Base-by-base conservation (phyloP, 1,284 basidiomycete genomes). In the Uromyces viciae-fabae region DNA sequence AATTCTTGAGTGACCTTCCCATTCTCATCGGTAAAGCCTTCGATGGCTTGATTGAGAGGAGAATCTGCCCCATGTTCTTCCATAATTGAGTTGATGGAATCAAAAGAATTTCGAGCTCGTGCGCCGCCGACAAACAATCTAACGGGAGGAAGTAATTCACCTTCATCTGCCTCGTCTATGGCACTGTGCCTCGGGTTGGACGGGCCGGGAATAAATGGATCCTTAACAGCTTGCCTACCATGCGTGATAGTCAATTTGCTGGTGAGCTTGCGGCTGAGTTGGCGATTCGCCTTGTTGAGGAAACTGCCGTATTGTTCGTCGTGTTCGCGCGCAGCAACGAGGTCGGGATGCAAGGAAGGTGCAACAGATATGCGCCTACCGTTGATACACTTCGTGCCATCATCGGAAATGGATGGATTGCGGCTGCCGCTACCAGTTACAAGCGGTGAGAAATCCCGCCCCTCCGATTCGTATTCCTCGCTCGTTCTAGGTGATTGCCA, bases 1-100 rank as follows among this genome's bases (percentile, higher is more conserved):
- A 97, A 95, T 75, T 93, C 91, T 73, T 92, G 90, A 19, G 94
- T 92, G 73, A 96, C 94, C 82, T 93, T 93, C 62, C 94, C 94
- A 85, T 95, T 93, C 0, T 92, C 89, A 86, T 95, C 94, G 40
- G 94, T 96, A 87, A 96, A 96, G 91, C 93, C 82, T 25, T 81
- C 92, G 85, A 94, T 93, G 14, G 94, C 93, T 87, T 95, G 95
- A 88, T 96, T 96, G 82, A 95, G 87, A 7, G 93, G 93, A 15
- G 94, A 95, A 82, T 92, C 92, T 1, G 88, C 88, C 15, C 85
- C 85, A 88, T 95, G 95, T 84, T 95, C 94, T 83, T 94, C 93
- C 56, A 94, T 92, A 79, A 95, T 93, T 2, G 92, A 92, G 14
- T 92, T 90, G 82, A 95, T 94, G 5, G 93, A 94, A 84, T 95